Base-by-base conservation (phyloP, 805 yeast species). In the Starmerella riodocensis region DNA sequence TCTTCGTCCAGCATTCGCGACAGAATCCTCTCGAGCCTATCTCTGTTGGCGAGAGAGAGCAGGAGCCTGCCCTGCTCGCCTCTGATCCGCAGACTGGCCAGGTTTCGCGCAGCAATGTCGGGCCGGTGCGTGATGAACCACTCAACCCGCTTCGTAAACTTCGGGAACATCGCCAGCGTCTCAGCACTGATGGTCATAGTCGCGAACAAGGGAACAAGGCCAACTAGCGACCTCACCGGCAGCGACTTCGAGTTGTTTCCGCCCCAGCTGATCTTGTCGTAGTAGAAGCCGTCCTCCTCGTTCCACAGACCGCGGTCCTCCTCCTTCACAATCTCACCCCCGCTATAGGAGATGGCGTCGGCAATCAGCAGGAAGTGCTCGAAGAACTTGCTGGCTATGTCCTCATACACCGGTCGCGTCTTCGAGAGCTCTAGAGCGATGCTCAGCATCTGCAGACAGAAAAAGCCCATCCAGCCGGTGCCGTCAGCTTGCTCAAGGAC, bases 381-480 rank as follows among this genome's bases (percentile, higher is more conserved):
- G 60, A 85, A 84, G 59, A 85, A 85, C 62, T 85, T 86, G 39
- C 93, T 78, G 3, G 95, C 95, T 59, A 84, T 81, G 58, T 84
- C 91, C 61, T 85, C 94, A 61, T 86, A 86, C 16, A 81, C 91
- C 0, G 81, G 76, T 48, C 83, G 75, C 34, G 77, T 74, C 57
- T 80, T 83, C 17, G 95, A 88, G 52, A 85, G 70, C 59, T 86
- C 95, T 46, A 85, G 68, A 0, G 95, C 86, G 56, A 86, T 86
- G 59, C 83, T 85, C 60, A 86, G 70, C 95, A 85, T 84, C 56
- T 80, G 86, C 53, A 86, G 66, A 23, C 80, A 73, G 63, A 78
- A 85, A 64, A 88, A 85, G 0, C 94, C 95, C 91, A 85, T 82
- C 96, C 96, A 85, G 22, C 95, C 95, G 9, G 96, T 86, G 13